Percentiles rank a stretch among this genome's conserved stretches.
phyloP scores from a whole-genome alignment of 2,329 filamentous ascomycete genomes.

The Plectosphaerella plurivora region DNA sequence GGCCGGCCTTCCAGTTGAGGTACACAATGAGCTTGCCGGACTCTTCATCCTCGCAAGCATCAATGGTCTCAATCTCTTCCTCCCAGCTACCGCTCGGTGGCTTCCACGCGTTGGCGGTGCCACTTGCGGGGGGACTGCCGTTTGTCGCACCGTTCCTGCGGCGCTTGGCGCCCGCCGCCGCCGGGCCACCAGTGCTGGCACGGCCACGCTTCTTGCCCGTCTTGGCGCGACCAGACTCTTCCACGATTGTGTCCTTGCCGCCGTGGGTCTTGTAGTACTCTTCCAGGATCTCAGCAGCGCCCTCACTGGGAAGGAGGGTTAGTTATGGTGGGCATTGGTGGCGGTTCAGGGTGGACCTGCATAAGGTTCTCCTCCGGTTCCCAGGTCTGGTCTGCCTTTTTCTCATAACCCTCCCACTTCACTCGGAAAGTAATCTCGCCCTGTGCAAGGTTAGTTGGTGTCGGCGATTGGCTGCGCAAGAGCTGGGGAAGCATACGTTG shows the following conservation, averaged over 20 bases:
- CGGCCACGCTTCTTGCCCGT: constrained; percentile 56
- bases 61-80: constrained; percentile 63
- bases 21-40: constrained; percentile 60
- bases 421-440: constrained; percentile 60
- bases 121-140: constrained; percentile 41
- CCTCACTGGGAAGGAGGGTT: constrained; percentile 35
- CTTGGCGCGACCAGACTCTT: constrained; percentile 43
- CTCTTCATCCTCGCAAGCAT: constrained; percentile 65
- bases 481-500: constrained; percentile 34
- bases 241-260: constrained; percentile 53
- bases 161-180: constrained; percentile 38
- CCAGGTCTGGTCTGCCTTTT: constrained; percentile 69
- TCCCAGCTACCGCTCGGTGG: constrained; percentile 76
- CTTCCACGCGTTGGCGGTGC: constrained; percentile 46
- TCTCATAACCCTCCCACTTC: constrained; percentile 77
- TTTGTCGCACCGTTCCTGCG: constrained; percentile 40
- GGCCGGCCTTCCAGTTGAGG: constrained; percentile 67
- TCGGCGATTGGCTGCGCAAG: neutral
- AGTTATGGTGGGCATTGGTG: neutral
- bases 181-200: constrained; percentile 30
- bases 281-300: constrained; percentile 55
- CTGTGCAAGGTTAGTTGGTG: constrained; percentile 19
- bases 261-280: constrained; percentile 62
- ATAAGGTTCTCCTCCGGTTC: constrained; percentile 69
- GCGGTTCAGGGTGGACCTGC: constrained; percentile 29